Evolutionary conservation across 2,329 filamentous ascomycete species (phyloP).

Genomic region (Gremmenia infestans): DNA sequence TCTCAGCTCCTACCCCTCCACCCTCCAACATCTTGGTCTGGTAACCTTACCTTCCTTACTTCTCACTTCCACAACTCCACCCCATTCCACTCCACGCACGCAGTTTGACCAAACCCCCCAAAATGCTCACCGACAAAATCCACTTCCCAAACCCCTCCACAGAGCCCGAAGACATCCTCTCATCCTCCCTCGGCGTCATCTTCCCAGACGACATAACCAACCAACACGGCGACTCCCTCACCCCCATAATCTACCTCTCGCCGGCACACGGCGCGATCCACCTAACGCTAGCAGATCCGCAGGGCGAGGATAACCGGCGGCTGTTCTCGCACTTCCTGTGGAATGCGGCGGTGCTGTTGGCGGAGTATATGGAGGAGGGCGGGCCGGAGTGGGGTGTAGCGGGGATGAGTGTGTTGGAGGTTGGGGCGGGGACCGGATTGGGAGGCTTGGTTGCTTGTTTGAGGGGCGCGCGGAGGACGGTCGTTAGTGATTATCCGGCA

Average conservation of each 20-base stretch:
- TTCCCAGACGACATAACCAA: conserved; percentile 63
- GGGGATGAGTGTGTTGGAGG: conserved; percentile 47
- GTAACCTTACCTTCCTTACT: no score
- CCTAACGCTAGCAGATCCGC: conserved; percentile 36
- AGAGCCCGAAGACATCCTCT: conserved; percentile 56
- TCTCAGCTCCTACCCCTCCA: not conserved
- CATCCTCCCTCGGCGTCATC: conserved; percentile 54
- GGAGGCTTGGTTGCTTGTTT: conserved; percentile 46
- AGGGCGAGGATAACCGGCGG: conserved; percentile 47
- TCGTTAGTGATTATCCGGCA: conserved; percentile 65
- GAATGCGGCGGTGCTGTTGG: conserved; percentile 58
- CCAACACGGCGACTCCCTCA: conserved; percentile 55
- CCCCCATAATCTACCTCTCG: conserved; percentile 55
- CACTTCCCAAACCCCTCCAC: conserved; percentile 34
- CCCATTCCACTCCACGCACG: not conserved
- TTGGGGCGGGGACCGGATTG: conserved; percentile 61
- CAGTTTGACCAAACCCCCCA: not conserved
- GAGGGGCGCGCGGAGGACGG: conserved; percentile 45
- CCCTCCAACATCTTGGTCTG: no score
- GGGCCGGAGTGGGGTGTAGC: conserved; percentile 14
- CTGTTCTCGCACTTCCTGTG: conserved; percentile 71
- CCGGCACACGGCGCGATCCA: conserved; percentile 30
- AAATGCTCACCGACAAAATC: conserved; percentile 46
- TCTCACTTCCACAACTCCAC: not conserved
- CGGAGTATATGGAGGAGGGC: conserved; percentile 48